Percentiles rank a stretch among this genome's conserved stretches.
Conservation (phyloP, 2,329 filamentous ascomycete species). For the Metarhizium guizhouense region DNA sequence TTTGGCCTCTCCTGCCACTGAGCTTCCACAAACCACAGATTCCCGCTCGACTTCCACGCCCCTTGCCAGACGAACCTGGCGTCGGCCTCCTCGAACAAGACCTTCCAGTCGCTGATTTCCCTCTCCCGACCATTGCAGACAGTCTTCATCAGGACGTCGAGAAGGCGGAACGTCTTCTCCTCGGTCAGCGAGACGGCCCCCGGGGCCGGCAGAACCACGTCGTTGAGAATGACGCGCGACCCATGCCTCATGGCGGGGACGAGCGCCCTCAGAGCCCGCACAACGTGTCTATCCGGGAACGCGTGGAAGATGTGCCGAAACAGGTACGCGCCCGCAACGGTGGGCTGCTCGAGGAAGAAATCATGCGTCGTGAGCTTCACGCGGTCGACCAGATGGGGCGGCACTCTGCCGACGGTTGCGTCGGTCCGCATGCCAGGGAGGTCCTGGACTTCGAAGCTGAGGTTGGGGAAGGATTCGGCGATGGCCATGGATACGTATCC, state of each 20-base stretch:
- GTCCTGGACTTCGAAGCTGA: constrained; percentile 41
- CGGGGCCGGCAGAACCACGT: constrained; percentile 25
- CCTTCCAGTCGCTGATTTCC: constrained; percentile 31
- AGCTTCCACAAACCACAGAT: constrained; percentile 28
- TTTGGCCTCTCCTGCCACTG: constrained; percentile 20
- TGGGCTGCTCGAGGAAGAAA: constrained; percentile 42
- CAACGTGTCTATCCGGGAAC: constrained; percentile 38
- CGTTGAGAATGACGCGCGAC: constrained; percentile 30
- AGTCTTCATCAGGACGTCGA: constrained; percentile 39
- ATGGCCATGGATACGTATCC: constrained; percentile 15
- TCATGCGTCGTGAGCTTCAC: constrained; percentile 37
- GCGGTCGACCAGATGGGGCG: constrained; percentile 20
- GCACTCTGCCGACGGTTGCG: constrained; percentile 20
- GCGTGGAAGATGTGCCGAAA: constrained; percentile 49
- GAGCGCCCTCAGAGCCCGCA: constrained; percentile 34
- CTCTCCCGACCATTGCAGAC: constrained; percentile 37
- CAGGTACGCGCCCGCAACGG: constrained; percentile 42
- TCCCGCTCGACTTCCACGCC: constrained; percentile 14
- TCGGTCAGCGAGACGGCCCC: constrained; percentile 22
- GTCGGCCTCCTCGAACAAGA: constrained; percentile 30
- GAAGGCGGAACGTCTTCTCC: constrained; percentile 28
- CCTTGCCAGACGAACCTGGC: constrained; percentile 28
- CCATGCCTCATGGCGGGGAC: constrained; percentile 41
- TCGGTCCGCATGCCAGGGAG: constrained; percentile 30
- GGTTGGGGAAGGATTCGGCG: constrained; percentile 13